Base-by-base conservation (phyloP, 768 basidiomycete genomes). In the Dictyophora rubrovolvata region DNA sequence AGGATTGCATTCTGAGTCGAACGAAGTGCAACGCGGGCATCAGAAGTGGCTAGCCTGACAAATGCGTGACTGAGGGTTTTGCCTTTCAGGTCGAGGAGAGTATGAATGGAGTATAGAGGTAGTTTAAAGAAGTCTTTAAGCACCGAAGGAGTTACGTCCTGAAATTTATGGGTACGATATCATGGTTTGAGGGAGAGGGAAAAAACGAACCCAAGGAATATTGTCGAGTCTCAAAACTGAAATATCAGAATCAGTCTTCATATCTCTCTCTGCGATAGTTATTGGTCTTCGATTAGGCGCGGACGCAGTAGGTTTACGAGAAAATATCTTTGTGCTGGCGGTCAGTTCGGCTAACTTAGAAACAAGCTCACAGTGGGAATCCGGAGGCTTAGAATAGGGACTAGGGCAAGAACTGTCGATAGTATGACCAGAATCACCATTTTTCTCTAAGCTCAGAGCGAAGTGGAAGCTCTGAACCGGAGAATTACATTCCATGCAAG, bases 71-170 rank as follows among this genome's bases (percentile, higher is more conserved):
- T 88, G 56, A 85, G 75, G 0, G 90, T 93, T 71, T 92, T 92
- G 46, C 89, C 89, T 64, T 86, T 84, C 37, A 77, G 74, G 64
- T 93, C 89, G 59, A 93, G 79, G 18, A 93, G 78, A 46, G 91
- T 86, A 64, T 91, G 86, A 8, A 85, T 86, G 53, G 82, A 79
- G 55, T 77, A 75, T n/a, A 83, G 70, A 17, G 85, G 85, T 60
- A 86, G 85, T 64, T 46, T 56, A 37, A 60, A 50, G 56, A 54
- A 66, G 16, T 57, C 46, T 79, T 83, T 56, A 88, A 70, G 87
- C 87, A 93, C 83, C 18, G 80, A 78, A 5, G 90, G 90, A 0
- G 90, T 92, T 60, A 93, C 90, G 68, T 93, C 90, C 88, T 91
- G 59, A 1, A 59, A 28, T 28, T 28, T 28, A 28, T 23, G 54